phyloP scores from a whole-genome alignment of 2,329 filamentous ascomycete species.

The Colletotrichum lini region DNA sequence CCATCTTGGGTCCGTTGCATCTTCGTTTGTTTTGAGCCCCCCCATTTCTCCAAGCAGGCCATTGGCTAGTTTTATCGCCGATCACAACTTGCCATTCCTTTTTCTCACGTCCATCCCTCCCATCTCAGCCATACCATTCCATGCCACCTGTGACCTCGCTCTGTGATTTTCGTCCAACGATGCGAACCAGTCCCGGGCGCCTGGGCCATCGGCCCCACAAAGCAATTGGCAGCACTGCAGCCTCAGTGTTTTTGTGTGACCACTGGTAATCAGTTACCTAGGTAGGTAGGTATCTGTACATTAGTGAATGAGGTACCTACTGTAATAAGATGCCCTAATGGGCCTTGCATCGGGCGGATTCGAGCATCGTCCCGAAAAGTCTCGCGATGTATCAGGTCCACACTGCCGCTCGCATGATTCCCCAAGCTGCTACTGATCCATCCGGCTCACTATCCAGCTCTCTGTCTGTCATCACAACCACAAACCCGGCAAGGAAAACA shows the following conservation, averaged over 20 bases:
- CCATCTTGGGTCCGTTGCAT: slow-evolving; percentile 15
- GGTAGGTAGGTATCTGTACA: background rate
- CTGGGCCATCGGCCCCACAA: slow-evolving; percentile 33
- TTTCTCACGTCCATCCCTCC: background rate
- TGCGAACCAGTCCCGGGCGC: slow-evolving; percentile 20
- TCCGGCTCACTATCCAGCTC: slow-evolving; percentile 21
- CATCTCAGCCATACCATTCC: slow-evolving; percentile 16
- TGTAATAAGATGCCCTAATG: slow-evolving; percentile 15
- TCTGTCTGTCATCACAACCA: slow-evolving; percentile 5
- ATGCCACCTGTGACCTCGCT: slow-evolving; percentile 11
- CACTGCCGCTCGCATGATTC: slow-evolving; percentile 35
- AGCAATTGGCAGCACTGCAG: slow-evolving; percentile 22
- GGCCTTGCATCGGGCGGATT: slow-evolving; percentile 36
- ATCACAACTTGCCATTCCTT: slow-evolving; percentile 12
- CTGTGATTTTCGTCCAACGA: background rate
- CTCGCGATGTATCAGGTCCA: slow-evolving; percentile 35
- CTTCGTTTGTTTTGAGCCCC: background rate
- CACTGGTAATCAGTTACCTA: background rate
- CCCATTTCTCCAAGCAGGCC: slow-evolving; percentile 21
- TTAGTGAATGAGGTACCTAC: background rate
- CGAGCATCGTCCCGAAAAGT: slow-evolving; percentile 40
- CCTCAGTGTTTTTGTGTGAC: background rate
- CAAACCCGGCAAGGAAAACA: background rate
- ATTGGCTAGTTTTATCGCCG: slow-evolving; percentile 25
- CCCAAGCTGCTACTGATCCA: slow-evolving; percentile 9